These are phyloP conservation scores for Prunus mira DNA, from an alignment of 306 rosid species.

Conservation along the genomic window DNA sequence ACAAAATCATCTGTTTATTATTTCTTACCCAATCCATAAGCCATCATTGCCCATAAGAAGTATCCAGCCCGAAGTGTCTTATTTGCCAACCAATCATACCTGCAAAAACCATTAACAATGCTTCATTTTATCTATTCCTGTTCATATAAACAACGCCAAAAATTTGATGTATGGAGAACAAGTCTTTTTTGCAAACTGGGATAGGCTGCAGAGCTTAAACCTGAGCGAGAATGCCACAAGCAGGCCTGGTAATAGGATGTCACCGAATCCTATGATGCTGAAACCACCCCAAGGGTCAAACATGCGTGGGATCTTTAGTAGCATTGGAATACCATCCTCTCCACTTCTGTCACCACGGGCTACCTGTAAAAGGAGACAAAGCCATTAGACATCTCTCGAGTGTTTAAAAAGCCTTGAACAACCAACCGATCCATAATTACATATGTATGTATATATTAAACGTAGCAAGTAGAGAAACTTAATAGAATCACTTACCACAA, in stretches of 20 bases:
- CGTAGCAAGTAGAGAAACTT: conserved; percentile 5
- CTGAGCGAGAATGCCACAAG: conserved; percentile 89
- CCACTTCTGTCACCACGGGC: conserved; percentile 92
- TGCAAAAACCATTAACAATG: conserved; percentile 23
- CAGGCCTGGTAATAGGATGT: conserved; percentile 91
- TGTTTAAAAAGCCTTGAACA: conserved; percentile 19
- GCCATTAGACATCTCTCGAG: not conserved
- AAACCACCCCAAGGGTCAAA: conserved; percentile 97
- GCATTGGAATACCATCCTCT: conserved; percentile 96
- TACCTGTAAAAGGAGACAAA: conserved; percentile 44
- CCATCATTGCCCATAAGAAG: conserved; percentile 92
- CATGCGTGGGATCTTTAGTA: conserved; percentile 85
- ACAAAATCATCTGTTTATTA: conserved; percentile 15
- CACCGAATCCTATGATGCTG: conserved; percentile 97
- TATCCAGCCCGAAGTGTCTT: conserved; percentile 71
- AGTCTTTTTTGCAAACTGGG: conserved; percentile 15
- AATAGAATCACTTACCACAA: conserved; percentile 69
- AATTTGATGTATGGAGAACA: conserved; percentile 8
- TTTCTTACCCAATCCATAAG: conserved; percentile 87
- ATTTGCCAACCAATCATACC: conserved; percentile 92
- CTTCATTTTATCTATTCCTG: not conserved
- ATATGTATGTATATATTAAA: not conserved
- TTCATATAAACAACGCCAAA: not conserved
- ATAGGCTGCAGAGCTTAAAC: conserved; percentile 32
- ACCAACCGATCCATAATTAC: not conserved